Evolutionary conservation across 805 yeast species (phyloP), one percentile per base, ranked within the genome.

Genomic region (Zygotorulaspora florentina): DNA sequence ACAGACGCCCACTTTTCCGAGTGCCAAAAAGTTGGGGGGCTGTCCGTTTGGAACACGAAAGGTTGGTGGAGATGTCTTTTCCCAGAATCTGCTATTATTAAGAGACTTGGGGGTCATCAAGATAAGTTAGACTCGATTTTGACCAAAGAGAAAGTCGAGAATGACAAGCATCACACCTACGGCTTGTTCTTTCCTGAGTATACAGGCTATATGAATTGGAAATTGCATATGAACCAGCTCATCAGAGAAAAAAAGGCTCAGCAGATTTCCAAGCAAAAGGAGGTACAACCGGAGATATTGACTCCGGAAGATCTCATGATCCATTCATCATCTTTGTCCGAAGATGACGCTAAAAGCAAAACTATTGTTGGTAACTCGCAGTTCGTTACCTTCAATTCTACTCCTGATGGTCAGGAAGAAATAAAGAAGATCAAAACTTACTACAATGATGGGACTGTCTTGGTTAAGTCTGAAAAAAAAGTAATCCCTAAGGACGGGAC

Each of bases 11-110:
- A 78, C 50, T 87, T 81, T 62, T 71, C 76, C 42, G 72, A 76
- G 38, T 91, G 98, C 65, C 55, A 75, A 50, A 76, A 76, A 16
- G 67, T 74, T 29, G 68, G 79, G 8, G 98, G 99, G 2, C 67
- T 75, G 6, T 77, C 87, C 0, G 81, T 80, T 10, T 91, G 97
- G 96, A 95, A 88, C 60, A 67, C 77, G 30, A 72, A 75, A 17
- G 98, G 97, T 0, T 77, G 81, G 64, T 91, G 97, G 97, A 77
- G 90, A 59, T 91, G 98, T 67, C 68, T 91, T 38, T 84, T 90
- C 64, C 96, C 96, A 10, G 73, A 73, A 58, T 66, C 64, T 39
- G 70, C 49, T 51, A 73, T 55, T 41, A 70, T 57, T 46, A 61
- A 47, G 35, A 68, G 63, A 50, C 52, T 56, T 42, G 64, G 59